Percentiles rank a stretch among this genome's conserved stretches.
Conservation (phyloP, 306 rosid genomes). For the Cyamopsis tetragonoloba region DNA sequence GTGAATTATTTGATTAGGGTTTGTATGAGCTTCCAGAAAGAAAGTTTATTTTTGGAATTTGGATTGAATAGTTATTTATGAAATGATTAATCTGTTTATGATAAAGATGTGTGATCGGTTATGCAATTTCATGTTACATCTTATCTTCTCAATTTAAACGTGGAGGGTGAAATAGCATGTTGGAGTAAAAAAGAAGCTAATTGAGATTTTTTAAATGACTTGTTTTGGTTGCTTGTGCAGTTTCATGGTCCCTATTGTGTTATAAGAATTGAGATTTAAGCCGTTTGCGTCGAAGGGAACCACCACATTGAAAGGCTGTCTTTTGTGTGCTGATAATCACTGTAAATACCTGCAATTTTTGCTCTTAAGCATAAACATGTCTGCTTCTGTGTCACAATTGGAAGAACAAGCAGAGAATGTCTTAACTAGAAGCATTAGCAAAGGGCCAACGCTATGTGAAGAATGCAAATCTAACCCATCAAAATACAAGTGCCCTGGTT, state of each 20-base stretch:
- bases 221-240: constrained; percentile 6
- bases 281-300: background rate
- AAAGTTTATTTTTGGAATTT: no score
- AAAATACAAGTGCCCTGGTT: constrained; percentile 84
- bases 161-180: background rate
- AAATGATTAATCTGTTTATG: no score
- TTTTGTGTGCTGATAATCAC: background rate
- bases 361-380: constrained; percentile 5
- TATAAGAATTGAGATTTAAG: background rate
- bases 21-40: no score
- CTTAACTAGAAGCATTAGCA: constrained; percentile 4
- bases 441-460: constrained; percentile 38
- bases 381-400: constrained; percentile 1
- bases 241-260: background rate
- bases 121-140: background rate
- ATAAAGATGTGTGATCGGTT: background rate
- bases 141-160: background rate
- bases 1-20: no score
- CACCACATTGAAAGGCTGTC: background rate
- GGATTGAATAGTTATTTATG: no score
- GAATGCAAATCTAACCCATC: constrained; percentile 69
- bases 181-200: background rate
- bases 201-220: background rate
- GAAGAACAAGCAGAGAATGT: constrained; percentile 29
- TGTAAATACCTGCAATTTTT: background rate